phyloP scores from a whole-genome alignment of 306 rosid genomes.

The Citrullus amarus region DNA sequence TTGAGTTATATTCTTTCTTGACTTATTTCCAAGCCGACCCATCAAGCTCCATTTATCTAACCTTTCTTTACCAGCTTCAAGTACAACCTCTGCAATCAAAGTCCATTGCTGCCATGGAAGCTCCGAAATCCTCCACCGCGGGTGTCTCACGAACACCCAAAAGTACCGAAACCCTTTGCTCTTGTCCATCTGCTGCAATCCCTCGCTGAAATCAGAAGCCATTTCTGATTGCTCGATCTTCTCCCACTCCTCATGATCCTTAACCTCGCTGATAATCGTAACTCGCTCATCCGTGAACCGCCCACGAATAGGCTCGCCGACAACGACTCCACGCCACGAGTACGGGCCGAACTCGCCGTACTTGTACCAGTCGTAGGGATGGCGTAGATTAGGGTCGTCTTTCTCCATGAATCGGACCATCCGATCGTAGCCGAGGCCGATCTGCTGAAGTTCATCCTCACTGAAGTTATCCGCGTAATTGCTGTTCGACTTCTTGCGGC shows the following conservation, averaged over 20 bases:
- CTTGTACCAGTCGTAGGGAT: conserved; percentile 83
- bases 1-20: conserved; percentile 48
- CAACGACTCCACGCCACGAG: conserved; percentile 83
- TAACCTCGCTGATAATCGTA: conserved; percentile 58
- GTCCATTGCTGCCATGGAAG: conserved; percentile 91
- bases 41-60: conserved; percentile 88
- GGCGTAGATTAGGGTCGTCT: conserved; percentile 78
- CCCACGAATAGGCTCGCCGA: conserved; percentile 72
- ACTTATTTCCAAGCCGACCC: conserved; percentile 78
- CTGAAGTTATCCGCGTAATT: conserved; percentile 63
- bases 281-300: conserved; percentile 64
- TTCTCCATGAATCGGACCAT: conserved; percentile 81
- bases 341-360: conserved; percentile 82
- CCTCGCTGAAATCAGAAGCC: conserved; percentile 56
- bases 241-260: conserved; percentile 86
- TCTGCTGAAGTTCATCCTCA: conserved; percentile 68
- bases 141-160: conserved; percentile 83
- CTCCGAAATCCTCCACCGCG: conserved; percentile 64
- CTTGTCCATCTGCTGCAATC: conserved; percentile 42
- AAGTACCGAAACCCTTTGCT: conserved; percentile 45
- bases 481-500: conserved; percentile 45
- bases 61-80: conserved; percentile 75
- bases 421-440: conserved; percentile 80
- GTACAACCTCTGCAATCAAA: conserved; percentile 54
- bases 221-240: conserved; percentile 70